A percentile compares a stretch with the other conserved stretches of the same genome.
Conservation (phyloP, 192 early-diverging fungal genomes). For the Coemansia aciculifera region DNA sequence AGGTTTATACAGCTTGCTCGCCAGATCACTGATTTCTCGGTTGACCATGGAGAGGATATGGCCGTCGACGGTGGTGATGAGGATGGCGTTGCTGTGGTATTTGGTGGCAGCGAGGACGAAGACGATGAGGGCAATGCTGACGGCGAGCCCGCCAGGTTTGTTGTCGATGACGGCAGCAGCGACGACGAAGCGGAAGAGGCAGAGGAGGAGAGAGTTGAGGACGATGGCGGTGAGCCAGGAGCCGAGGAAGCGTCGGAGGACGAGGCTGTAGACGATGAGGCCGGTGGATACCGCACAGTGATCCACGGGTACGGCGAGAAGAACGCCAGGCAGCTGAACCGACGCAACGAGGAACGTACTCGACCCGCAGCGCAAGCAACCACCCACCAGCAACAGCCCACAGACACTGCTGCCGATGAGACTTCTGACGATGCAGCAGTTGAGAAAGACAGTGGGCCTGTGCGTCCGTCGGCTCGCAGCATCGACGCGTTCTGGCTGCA, state of each 20-base stretch:
- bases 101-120: conserved; percentile 91
- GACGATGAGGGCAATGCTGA: conserved; percentile 69
- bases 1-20: conserved; percentile 89
- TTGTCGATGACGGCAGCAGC: conserved; percentile 35
- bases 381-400: conserved; percentile 7
- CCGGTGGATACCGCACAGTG: conserved; percentile 37
- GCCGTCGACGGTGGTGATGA: conserved; percentile 70
- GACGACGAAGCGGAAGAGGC: conserved; percentile 40
- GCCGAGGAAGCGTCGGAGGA: neutral
- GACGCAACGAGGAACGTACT: conserved; percentile 40
- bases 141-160: conserved; percentile 55
- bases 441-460: conserved; percentile 11
- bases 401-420: neutral
- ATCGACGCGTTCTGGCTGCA: conserved; percentile 99
- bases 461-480: conserved; percentile 66
- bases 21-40: conserved; percentile 88
- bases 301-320: conserved; percentile 43
- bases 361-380: neutral
- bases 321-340: conserved; percentile 34
- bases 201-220: conserved; percentile 5
- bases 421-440: neutral
- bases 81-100: conserved; percentile 91
- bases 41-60: conserved; percentile 53
- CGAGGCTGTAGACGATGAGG: conserved; percentile 28
- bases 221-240: neutral